Evolutionary conservation across 148 eudicot species (phyloP), one percentile per base, ranked within the genome.

Genomic region (Chenopodium suecicum): DNA sequence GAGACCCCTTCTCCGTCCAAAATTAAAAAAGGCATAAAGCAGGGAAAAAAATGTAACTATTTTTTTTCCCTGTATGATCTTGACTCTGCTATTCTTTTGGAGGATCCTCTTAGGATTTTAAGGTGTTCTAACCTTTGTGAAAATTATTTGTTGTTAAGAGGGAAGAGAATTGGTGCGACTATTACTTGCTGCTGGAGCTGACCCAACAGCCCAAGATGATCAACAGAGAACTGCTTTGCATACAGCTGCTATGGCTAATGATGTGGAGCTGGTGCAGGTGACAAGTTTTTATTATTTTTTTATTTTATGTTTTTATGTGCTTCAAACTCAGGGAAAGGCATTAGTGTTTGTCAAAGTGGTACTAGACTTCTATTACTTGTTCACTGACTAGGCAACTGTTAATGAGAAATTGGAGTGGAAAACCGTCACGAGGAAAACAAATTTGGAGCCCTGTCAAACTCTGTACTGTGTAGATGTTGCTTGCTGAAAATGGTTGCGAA

Each of bases 221-320:
- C 97, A 90, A 74, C 92, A 94, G 54, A 91, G 97, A 79, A 94
- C 99, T 78, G 91, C 91, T 70, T 87, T 96, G 82, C 99, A 96
- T 82, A 90, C 90, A 72, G 99, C 99, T 84, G 91, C 99, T 73
- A 94, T 96, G 98, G 91, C 91, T 77, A 92, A 96, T 86, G 98
- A 96, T 82, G 90, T 87, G 74, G 92, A 92, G 87, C 82, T 96
- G 81, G 97, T 94, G 70, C 92, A 88, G 97, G 99, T 92, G 84
- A 74, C 87, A 62, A 67, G 31, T 34, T 34, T 34, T 27, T 27
- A 0, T 4, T 34, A 4, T 34, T 34, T 34, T 34, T 2, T 34
- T 62, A 27, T 50, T 65, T 31, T 68, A 17, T 27, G 12, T 63
- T 20, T 25, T 22, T 25, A 54, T 72, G 60, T 67, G 23, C 19